Percentiles rank a stretch among this genome's conserved stretches.
Evolutionary conservation across 2,329 filamentous ascomycete genomes (phyloP).

Genomic region (Fusarium circinatum): DNA sequence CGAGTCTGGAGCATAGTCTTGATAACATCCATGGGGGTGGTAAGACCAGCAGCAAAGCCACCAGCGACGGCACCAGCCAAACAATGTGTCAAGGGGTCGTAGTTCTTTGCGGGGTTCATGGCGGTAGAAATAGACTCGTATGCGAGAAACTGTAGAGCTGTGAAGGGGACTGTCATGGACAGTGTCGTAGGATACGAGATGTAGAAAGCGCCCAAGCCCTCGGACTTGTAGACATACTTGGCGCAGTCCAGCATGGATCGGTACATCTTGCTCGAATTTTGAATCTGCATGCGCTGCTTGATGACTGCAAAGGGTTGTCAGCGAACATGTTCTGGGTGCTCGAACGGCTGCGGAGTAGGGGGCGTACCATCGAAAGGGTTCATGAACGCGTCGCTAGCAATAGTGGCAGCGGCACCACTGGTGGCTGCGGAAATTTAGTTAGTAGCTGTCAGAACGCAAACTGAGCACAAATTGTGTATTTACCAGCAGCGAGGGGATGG

Average conservation of each 20-base stretch:
- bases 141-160: slow-evolving; percentile 94
- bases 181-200: slow-evolving; percentile 98
- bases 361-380: slow-evolving; percentile 94
- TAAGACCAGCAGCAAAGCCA: slow-evolving; percentile 91
- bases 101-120: slow-evolving; percentile 86
- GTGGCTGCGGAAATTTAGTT: slow-evolving; percentile 67
- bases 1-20: slow-evolving; percentile 97
- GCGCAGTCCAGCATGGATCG: slow-evolving; percentile 89
- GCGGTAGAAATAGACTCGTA: slow-evolving; percentile 96
- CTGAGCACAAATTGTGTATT: slow-evolving; percentile 40
- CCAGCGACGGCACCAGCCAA: slow-evolving; percentile 91
- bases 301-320: slow-evolving; percentile 73
- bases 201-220: slow-evolving; percentile 94
- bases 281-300: slow-evolving; percentile 99
- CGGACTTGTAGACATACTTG: slow-evolving; percentile 83
- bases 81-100: slow-evolving; percentile 95
- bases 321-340: neutral
- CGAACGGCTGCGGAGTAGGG: slow-evolving; percentile 46
- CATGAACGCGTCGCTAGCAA: slow-evolving; percentile 98
- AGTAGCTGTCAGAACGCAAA: neutral
- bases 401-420: slow-evolving; percentile 93
- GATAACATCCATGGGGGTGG: slow-evolving; percentile 96
- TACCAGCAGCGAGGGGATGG: slow-evolving; percentile 92
- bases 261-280: slow-evolving; percentile 89
- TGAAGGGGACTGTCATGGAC: slow-evolving; percentile 98